Conservation (phyloP, 352 stramenopile species). For the Pythium coloratum region DNA sequence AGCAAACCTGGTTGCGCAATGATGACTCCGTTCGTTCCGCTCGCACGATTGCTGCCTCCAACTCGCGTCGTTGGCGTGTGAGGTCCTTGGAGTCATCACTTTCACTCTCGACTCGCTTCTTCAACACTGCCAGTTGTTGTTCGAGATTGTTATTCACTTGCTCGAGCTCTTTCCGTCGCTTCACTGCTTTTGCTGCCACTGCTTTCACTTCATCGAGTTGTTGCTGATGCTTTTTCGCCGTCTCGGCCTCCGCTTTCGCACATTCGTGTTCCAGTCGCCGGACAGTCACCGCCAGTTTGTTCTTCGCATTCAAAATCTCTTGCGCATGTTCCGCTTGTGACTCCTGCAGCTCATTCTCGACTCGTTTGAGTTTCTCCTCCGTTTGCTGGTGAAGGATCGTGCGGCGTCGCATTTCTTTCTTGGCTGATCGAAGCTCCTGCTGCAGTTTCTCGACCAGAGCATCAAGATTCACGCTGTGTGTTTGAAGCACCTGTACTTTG, state of each 20-base stretch:
- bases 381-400: conserved; percentile 26
- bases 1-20: conserved; percentile 29
- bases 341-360: conserved; percentile 35
- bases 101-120: conserved; percentile 27
- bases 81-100: conserved; percentile 14
- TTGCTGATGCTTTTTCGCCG: conserved; percentile 27
- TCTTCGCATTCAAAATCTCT: conserved; percentile 38
- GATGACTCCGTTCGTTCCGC: conserved; percentile 34
- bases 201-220: conserved; percentile 32
- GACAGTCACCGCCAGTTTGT: conserved; percentile 25
- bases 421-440: conserved; percentile 31
- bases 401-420: conserved; percentile 40
- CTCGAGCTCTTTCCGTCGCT: conserved; percentile 28
- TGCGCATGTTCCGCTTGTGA: conserved; percentile 27
- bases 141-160: conserved; percentile 25
- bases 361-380: conserved; percentile 34
- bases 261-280: conserved; percentile 40
- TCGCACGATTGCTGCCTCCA: conserved; percentile 31
- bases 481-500: conserved; percentile 47
- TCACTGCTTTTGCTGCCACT: conserved; percentile 27
- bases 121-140: conserved; percentile 19
- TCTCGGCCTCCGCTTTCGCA: conserved; percentile 26
- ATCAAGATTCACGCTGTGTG: conserved; percentile 33
- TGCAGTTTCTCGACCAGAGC: conserved; percentile 33
- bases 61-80: conserved; percentile 16